phyloP scores from a whole-genome alignment of 2,329 filamentous ascomycete species.

The Aspergillus floridensis region DNA sequence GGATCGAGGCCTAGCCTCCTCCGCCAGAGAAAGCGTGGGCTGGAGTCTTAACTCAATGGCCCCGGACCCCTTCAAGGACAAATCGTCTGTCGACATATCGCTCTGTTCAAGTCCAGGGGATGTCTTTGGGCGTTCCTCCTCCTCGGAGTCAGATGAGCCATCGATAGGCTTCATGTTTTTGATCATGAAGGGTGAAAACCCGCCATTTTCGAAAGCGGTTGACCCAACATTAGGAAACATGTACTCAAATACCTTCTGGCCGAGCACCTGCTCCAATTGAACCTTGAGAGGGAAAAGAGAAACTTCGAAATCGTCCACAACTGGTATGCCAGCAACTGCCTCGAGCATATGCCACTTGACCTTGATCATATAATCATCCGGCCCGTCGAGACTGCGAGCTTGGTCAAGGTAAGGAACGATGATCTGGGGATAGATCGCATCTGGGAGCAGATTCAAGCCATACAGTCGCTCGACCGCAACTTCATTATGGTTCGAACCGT shows the following conservation, averaged over 20 bases:
- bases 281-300: constrained; percentile 90
- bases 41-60: constrained; percentile 78
- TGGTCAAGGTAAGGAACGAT: constrained; percentile 82
- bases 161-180: constrained; percentile 52
- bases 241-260: constrained; percentile 92
- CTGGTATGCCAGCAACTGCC: constrained; percentile 93
- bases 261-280: constrained; percentile 87
- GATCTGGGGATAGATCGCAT: constrained; percentile 94
- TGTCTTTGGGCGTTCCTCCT: constrained; percentile 19
- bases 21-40: constrained; percentile 67
- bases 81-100: constrained; percentile 44
- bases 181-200: constrained; percentile 53
- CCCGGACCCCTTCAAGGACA: constrained; percentile 60
- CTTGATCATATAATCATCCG: constrained; percentile 78
- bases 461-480: constrained; percentile 85
- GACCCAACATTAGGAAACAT: constrained; percentile 83
- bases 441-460: constrained; percentile 82
- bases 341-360: constrained; percentile 99
- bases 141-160: constrained; percentile 47
- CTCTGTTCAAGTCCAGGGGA: constrained; percentile 41
- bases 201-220: constrained; percentile 48
- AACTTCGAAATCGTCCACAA: constrained; percentile 96
- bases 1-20: constrained; percentile 34
- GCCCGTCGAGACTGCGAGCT: constrained; percentile 54
- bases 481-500: constrained; percentile 92